Conservation (phyloP, 2,329 filamentous ascomycete species). For the Furcasterigmium furcatum region DNA sequence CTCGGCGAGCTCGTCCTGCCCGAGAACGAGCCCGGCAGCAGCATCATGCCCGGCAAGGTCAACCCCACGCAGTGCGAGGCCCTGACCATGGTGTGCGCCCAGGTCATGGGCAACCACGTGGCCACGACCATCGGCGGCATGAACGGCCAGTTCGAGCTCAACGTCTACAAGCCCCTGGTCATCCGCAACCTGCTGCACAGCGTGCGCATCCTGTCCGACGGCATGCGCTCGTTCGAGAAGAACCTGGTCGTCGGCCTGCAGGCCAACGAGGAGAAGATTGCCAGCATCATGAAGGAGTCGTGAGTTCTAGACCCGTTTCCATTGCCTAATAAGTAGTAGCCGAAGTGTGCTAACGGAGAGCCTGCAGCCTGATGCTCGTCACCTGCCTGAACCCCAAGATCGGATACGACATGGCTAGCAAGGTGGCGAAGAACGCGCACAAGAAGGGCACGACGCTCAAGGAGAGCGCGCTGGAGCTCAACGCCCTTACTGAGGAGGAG, state of each 20-base stretch:
- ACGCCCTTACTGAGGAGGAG: slow-evolving; percentile 83
- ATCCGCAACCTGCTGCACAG: slow-evolving; percentile 96
- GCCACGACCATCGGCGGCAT: slow-evolving; percentile 92
- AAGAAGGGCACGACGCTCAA: slow-evolving; percentile 96
- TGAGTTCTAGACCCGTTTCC: slow-evolving; percentile 40
- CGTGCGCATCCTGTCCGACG: slow-evolving; percentile 80
- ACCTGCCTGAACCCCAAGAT: slow-evolving; percentile 98
- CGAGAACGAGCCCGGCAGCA: slow-evolving; percentile 96
- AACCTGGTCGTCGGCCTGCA: slow-evolving; percentile 85
- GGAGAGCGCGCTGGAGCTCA: slow-evolving; percentile 88
- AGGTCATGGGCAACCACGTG: slow-evolving; percentile 97
- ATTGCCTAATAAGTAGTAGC: no score
- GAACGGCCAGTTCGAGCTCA: slow-evolving; percentile 98
- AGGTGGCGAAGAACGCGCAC: slow-evolving; percentile 97
- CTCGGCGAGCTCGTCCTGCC: slow-evolving; percentile 90
- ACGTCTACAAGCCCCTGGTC: slow-evolving; percentile 97
- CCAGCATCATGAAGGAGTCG: slow-evolving; percentile 89
- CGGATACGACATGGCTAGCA: slow-evolving; percentile 94
- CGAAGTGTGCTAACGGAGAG: slow-evolving; percentile 18
- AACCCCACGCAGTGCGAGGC: slow-evolving; percentile 99
- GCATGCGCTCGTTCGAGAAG: slow-evolving; percentile 93
- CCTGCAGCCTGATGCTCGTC: slow-evolving; percentile 86
- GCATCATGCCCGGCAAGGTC: slow-evolving; percentile 99
- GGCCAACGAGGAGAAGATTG: slow-evolving; percentile 92
- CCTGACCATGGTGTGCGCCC: slow-evolving; percentile 94